Evolutionary conservation across 768 basidiomycete species (phyloP).

Genomic region (Pleurotus sapidus): DNA sequence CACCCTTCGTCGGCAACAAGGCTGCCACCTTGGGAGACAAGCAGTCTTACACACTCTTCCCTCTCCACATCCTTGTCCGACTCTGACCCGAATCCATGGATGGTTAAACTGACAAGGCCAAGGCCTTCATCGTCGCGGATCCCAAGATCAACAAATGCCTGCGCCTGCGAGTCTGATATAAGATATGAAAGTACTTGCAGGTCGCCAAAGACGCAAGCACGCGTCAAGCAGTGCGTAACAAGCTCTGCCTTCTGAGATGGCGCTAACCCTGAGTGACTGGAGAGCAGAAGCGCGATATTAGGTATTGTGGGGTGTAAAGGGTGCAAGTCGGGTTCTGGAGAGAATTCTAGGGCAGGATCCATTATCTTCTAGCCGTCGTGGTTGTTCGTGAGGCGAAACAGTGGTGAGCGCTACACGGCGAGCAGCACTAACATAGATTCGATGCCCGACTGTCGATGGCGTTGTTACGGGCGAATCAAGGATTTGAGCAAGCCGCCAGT

Average conservation of each 20-base stretch:
- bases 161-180: constrained; percentile 64
- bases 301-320: constrained; percentile 71
- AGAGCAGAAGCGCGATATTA: constrained; percentile 61
- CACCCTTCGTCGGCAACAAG: constrained; percentile 68
- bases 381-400: too few relatives aligned
- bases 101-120: constrained; percentile 71
- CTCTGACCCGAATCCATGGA: constrained; percentile 81
- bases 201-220: constrained; percentile 80
- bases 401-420: too few relatives aligned
- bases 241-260: constrained; percentile 68
- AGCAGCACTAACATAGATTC: not conserved
- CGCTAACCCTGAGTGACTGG: constrained; percentile 63
- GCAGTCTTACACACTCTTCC: constrained; percentile 83
- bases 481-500: not conserved
- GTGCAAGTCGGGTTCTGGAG: constrained; percentile 76
- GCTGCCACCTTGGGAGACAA: constrained; percentile 78
- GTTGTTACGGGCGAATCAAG: not conserved
- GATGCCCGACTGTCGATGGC: not conserved
- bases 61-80: constrained; percentile 83
- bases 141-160: constrained; percentile 62
- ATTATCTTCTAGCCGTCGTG: not conserved
- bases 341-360: constrained; percentile 43
- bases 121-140: constrained; percentile 85
- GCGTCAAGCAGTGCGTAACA: constrained; percentile 68
- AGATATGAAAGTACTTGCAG: constrained; percentile 69